A percentile compares a stretch with the other conserved stretches of the same genome.
Conservation (phyloP, 2,329 filamentous ascomycete genomes). For the Claviceps maximensis region DNA sequence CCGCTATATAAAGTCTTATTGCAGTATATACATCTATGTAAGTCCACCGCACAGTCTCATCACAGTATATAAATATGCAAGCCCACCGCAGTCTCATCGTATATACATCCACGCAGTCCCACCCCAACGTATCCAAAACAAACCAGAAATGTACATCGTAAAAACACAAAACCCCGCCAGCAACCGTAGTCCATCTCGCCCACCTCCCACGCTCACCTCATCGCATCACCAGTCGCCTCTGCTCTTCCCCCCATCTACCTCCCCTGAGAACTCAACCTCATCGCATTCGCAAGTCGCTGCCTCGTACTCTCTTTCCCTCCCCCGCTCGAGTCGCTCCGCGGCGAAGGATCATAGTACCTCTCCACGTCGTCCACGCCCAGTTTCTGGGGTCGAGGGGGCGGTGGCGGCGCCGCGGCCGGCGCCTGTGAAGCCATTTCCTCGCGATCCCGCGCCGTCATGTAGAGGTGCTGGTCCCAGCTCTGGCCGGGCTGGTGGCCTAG, state of each 20-base stretch:
- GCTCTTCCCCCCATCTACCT: neutral
- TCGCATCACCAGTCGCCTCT: too few relatives aligned
- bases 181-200: too few relatives aligned
- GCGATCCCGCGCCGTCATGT: constrained; percentile 15
- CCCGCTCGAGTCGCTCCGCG: constrained; percentile 10
- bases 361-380: constrained; percentile 22
- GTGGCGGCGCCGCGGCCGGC: constrained; percentile 20
- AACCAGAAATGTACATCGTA: too few relatives aligned
- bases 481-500: constrained; percentile 11
- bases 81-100: too few relatives aligned
- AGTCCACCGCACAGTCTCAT: too few relatives aligned
- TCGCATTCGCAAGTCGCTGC: constrained; percentile 20
- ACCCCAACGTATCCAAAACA: too few relatives aligned
- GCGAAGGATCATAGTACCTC: constrained; percentile 17
- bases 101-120: too few relatives aligned
- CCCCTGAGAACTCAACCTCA: constrained; percentile 14
- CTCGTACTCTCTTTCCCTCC: constrained; percentile 18
- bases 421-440: constrained; percentile 16
- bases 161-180: too few relatives aligned
- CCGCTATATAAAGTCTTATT: too few relatives aligned
- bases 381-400: constrained; percentile 25
- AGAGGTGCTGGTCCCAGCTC: constrained; percentile 6
- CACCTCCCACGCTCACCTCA: too few relatives aligned
- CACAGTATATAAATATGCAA: too few relatives aligned
- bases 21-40: too few relatives aligned